phyloP scores from a whole-genome alignment of 257 asterid species.

The Solanum pinnatisectum region DNA sequence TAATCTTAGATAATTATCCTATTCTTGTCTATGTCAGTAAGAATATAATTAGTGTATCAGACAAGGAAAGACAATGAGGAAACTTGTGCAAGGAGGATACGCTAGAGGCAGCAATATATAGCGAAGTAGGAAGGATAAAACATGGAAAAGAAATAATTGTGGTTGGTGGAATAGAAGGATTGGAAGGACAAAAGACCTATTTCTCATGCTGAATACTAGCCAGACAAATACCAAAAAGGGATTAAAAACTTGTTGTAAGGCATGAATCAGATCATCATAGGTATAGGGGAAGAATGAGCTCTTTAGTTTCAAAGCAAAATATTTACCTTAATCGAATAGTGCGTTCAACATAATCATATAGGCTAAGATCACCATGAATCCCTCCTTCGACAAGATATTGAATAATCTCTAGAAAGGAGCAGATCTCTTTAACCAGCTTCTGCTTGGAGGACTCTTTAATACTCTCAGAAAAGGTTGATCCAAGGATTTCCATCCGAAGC shows the following conservation, averaged over 20 bases:
- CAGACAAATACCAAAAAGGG: neutral
- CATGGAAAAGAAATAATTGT: neutral
- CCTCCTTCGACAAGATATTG: conserved; percentile 93
- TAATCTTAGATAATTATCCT: neutral
- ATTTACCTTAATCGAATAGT: conserved; percentile 73
- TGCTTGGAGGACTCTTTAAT: conserved; percentile 51
- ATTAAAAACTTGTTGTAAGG: neutral
- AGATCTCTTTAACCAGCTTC: conserved; percentile 73
- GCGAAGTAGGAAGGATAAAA: neutral
- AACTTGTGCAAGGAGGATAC: neutral
- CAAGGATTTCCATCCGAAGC: conserved; percentile 87
- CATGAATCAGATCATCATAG: neutral
- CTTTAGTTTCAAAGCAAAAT: neutral
- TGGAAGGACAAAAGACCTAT: neutral
- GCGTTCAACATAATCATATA: conserved; percentile 72
- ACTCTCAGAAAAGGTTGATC: conserved; percentile 27
- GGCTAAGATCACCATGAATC: conserved; percentile 65
- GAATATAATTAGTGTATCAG: neutral
- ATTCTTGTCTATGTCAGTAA: neutral
- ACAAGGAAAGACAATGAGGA: neutral
- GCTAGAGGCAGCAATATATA: neutral
- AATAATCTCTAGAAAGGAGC: conserved; percentile 75
- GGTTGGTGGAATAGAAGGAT: neutral
- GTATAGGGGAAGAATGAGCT: neutral
- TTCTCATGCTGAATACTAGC: neutral